Conservation (phyloP, 768 basidiomycete species). For the Tylopilus intermedius region DNA sequence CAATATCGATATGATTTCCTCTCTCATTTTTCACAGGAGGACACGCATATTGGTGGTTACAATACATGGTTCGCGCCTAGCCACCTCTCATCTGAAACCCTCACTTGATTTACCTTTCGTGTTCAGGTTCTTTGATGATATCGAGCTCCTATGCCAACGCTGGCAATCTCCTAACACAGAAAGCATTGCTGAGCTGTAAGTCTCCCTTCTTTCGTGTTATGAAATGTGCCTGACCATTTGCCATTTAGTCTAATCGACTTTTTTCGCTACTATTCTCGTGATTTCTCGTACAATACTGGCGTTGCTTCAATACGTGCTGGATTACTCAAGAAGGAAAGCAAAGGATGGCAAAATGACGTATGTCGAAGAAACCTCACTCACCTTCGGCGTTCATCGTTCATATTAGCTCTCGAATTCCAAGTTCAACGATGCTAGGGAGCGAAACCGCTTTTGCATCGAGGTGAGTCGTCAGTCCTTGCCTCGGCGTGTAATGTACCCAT, state of each 20-base stretch:
- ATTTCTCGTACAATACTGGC: slow-evolving; percentile 86
- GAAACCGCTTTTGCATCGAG: slow-evolving; percentile 95
- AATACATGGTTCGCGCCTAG: slow-evolving; percentile 63
- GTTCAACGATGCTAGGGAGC: slow-evolving; percentile 72
- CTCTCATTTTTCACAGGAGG: slow-evolving; percentile 47
- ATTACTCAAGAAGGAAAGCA: slow-evolving; percentile 81
- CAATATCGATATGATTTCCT: slow-evolving; percentile 7
- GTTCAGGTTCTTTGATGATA: slow-evolving; percentile 92
- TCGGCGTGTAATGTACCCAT: not conserved
- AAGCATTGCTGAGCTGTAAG: slow-evolving; percentile 87
- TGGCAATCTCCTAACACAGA: slow-evolving; percentile 95
- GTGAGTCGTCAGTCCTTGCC: slow-evolving; percentile 37
- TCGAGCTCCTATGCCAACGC: slow-evolving; percentile 82
- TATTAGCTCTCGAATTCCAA: slow-evolving; percentile 46
- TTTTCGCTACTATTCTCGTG: slow-evolving; percentile 92
- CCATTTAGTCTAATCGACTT: slow-evolving; percentile 83
- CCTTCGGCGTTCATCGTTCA: slow-evolving; percentile 8
- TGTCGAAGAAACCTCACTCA: slow-evolving; percentile 22
- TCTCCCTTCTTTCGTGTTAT: slow-evolving; percentile 9
- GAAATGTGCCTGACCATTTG: too few species aligned
- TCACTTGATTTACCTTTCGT: not conserved
- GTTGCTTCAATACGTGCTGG: slow-evolving; percentile 91
- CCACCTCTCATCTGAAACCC: slow-evolving; percentile 8
- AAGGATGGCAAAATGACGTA: slow-evolving; percentile 95
- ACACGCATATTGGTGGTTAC: slow-evolving; percentile 72